phyloP scores from a whole-genome alignment of 2,329 filamentous ascomycete genomes.

The Verticillium klebahnii region DNA sequence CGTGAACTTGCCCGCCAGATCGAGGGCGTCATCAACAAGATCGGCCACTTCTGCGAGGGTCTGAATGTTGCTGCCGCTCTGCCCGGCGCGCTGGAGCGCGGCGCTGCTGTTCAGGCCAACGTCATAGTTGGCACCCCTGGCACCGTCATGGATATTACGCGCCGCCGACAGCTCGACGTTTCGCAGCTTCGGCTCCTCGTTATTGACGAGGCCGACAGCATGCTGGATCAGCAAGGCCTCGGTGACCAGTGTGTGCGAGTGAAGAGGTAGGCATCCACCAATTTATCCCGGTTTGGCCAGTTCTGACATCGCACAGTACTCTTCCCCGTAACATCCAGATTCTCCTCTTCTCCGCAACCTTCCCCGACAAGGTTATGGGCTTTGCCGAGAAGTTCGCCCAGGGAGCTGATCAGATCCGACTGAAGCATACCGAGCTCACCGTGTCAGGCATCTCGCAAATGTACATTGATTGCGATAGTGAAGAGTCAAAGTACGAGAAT shows the following conservation, averaged over 20 bases:
- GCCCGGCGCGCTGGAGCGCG: constrained; percentile 68
- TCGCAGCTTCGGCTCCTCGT: constrained; percentile 76
- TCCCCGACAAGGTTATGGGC: constrained; percentile 77
- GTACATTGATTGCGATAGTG: constrained; percentile 86
- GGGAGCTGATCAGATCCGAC: constrained; percentile 77
- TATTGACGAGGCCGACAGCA: constrained; percentile 96
- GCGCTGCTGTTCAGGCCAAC: constrained; percentile 65
- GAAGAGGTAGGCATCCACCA: constrained; percentile 58
- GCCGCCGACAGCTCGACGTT: constrained; percentile 68
- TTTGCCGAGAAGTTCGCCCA: constrained; percentile 86
- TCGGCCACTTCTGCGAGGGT: constrained; percentile 78
- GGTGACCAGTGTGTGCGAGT: constrained; percentile 93
- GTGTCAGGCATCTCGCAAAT: constrained; percentile 97
- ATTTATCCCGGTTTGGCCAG: constrained; percentile 2
- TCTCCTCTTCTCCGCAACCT: constrained; percentile 92
- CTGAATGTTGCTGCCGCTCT: constrained; percentile 78
- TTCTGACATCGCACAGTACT: constrained; percentile 42
- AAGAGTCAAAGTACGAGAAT: constrained; percentile 79
- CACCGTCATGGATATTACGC: constrained; percentile 84
- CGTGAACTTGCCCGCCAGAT: constrained; percentile 95
- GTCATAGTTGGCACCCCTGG: constrained; percentile 92
- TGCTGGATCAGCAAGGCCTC: constrained; percentile 92
- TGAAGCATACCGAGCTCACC: constrained; percentile 87
- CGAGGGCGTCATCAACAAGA: constrained; percentile 73
- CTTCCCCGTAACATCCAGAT: constrained; percentile 75